These are phyloP conservation scores for Starmerella floris DNA, from an alignment of 805 yeast genomes.

Conservation along the genomic window DNA sequence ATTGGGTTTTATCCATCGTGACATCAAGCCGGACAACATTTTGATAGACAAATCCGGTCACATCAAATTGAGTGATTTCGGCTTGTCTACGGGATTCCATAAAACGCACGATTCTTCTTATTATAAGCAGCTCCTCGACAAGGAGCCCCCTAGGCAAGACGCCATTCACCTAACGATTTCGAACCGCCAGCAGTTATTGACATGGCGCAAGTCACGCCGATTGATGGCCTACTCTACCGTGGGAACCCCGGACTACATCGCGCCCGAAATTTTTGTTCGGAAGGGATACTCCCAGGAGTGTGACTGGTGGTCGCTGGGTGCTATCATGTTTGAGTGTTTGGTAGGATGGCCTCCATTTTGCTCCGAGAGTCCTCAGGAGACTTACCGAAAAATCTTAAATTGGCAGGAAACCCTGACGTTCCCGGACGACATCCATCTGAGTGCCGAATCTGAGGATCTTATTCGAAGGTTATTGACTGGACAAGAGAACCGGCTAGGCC, in stretches of 20 bases:
- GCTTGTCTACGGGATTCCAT: conserved; percentile 85
- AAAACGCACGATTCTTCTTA: conserved; percentile 81
- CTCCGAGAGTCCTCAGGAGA: conserved; percentile 87
- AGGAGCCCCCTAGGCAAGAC: conserved; percentile 41
- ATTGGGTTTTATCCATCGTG: conserved; percentile 88
- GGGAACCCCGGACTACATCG: conserved; percentile 92
- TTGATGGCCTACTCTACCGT: conserved; percentile 93
- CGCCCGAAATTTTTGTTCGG: conserved; percentile 84
- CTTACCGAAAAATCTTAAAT: conserved; percentile 77
- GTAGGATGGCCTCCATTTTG: conserved; percentile 98
- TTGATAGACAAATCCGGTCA: conserved; percentile 69
- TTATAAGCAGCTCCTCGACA: conserved; percentile 67
- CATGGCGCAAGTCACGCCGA: conserved; percentile 87
- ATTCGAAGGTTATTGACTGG: conserved; percentile 63
- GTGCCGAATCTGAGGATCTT: conserved; percentile 79
- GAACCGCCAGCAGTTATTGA: conserved; percentile 85
- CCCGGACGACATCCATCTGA: conserved; percentile 83
- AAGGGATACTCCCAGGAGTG: conserved; percentile 96
- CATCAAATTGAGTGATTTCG: conserved; percentile 60
- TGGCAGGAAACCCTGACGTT: conserved; percentile 80
- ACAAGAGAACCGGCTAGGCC: conserved; percentile 69
- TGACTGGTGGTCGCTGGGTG: conserved; percentile 97
- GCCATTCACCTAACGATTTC: conserved; percentile 93
- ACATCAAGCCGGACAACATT: conserved; percentile 93
- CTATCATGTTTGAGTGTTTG: conserved; percentile 90